A percentile compares a stretch with the other conserved stretches of the same genome.
These are phyloP conservation scores for Inosperma sp. DNA, from an alignment of 768 basidiomycete species.

Conservation along the genomic window DNA sequence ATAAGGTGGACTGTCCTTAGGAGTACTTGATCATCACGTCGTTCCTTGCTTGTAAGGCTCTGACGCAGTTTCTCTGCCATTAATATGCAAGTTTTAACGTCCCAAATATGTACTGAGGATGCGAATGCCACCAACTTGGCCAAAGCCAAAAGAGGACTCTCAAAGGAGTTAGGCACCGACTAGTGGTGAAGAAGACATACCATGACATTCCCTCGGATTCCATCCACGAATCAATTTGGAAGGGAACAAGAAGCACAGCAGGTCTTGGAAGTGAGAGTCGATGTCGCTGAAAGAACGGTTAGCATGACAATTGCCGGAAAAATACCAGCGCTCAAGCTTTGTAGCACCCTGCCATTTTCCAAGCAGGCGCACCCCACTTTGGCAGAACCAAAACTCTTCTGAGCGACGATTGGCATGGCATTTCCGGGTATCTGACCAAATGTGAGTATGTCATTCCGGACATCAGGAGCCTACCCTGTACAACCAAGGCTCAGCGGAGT, in stretches of 20 bases:
- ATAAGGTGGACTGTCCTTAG: conserved; percentile 90
- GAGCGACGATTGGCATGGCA: conserved; percentile 93
- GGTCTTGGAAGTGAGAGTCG: conserved; percentile 87
- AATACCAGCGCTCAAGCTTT: conserved; percentile 78
- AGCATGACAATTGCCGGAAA: conserved; percentile 77
- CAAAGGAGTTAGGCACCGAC: neutral
- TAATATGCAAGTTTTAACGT: conserved; percentile 73
- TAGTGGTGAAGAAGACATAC: conserved; percentile 37
- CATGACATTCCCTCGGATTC: conserved; percentile 84
- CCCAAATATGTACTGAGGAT: conserved; percentile 89
- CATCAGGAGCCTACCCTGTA: conserved; percentile 96
- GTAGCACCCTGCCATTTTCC: conserved; percentile 94
- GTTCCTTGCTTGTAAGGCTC: conserved; percentile 76
- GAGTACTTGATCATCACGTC: conserved; percentile 94
- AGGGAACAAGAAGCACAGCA: conserved; percentile 92
- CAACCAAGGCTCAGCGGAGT: conserved; percentile 90
- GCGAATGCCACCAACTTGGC: conserved; percentile 94
- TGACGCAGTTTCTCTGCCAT: conserved; percentile 58
- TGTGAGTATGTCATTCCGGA: conserved; percentile 93
- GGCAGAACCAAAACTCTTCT: conserved; percentile 98
- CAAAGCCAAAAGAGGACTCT: conserved; percentile 94
- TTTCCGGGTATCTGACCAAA: conserved; percentile 90
- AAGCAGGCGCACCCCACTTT: conserved; percentile 98
- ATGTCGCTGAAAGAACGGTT: conserved; percentile 60
- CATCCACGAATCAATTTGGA: conserved; percentile 95